Base-by-base conservation (phyloP, 371 early-diverging fungal genomes). In the Scutellospora calospora region DNA sequence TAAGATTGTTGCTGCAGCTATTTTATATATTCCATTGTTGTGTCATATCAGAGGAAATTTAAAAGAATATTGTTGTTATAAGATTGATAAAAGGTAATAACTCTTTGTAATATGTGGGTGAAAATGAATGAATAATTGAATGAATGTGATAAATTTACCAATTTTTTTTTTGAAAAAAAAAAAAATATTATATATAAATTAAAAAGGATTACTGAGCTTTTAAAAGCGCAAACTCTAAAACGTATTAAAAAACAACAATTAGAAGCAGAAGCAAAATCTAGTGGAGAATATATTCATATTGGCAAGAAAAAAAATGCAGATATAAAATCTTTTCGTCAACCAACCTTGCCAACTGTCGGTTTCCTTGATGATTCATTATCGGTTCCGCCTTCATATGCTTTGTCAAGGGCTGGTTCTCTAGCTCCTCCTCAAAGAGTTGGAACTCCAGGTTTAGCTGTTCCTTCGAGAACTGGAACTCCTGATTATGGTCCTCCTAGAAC, bases 11-110 rank as follows among this genome's bases (percentile, higher is more conserved):
- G 55, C 88, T n/a, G 95, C 96, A 11, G 85, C 87, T 45, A 49
- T 95, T 38, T 63, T 95, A 22, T 97, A 97, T 82, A 87, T 96
- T 35, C 96, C 95, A 9, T 87, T 97, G 62, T 86, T 95, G 76
- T 92, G 89, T 80, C 89, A 90, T 52, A 95, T 97, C 65, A 92
- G 91, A 45, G 97, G 96, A 35, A 97, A 96, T 82, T 87, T 97
- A 74, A 97, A 96, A 83, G 97, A 97, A 83, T 96, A 94, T 82
- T 95, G 94, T 80, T 95, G 95, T 81, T 95, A 95, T 86, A 95
- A 94, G 84, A 93, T 97, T 68, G 96, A 96, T 86, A 96, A 96
- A 84, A 86, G 95, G 90, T 89, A 86, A 81, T 59, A 59, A 20
- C n/a, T 59, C 6, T n/a, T 59, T n/a, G 12, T 20, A 20, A 20